Conservation (phyloP, 805 yeast genomes). For the Blastobotrys terrestris region DNA sequence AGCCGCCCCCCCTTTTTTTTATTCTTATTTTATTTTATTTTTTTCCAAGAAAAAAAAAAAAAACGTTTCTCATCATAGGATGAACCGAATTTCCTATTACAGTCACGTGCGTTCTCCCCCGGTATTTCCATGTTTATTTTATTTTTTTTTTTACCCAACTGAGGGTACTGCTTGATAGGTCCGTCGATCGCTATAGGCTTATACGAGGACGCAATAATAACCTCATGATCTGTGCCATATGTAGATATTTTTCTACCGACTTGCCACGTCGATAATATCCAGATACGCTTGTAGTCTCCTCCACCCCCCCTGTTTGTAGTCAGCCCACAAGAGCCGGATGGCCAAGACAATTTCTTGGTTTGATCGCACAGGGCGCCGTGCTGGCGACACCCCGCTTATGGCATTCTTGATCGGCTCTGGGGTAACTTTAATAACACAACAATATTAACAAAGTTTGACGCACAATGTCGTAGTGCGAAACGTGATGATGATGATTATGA, state of each 20-base stretch:
- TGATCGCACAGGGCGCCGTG: background rate
- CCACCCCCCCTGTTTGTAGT: background rate
- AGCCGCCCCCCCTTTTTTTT: background rate
- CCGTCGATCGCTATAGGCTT: too few species aligned
- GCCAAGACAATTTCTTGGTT: background rate
- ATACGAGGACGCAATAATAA: too few species aligned
- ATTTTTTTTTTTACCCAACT: background rate
- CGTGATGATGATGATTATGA: too few species aligned
- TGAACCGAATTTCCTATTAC: background rate
- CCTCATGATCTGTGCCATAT: too few species aligned
- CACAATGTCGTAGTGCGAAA: background rate
- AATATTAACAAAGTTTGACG: background rate
- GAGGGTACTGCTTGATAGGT: too few species aligned
- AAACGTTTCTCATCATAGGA: background rate
- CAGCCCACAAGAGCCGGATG: background rate
- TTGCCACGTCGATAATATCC: too few species aligned
- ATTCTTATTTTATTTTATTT: too few species aligned
- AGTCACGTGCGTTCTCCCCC: background rate
- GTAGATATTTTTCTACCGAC: background rate
- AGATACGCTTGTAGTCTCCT: too few species aligned
- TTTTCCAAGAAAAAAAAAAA: too few species aligned
- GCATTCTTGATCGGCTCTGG: background rate
- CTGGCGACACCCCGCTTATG: background rate
- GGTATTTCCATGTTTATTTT: background rate
- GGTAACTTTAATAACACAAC: background rate